phyloP scores from a whole-genome alignment of 2,329 filamentous ascomycete species.

The Arthrobotrys sphaeroides region DNA sequence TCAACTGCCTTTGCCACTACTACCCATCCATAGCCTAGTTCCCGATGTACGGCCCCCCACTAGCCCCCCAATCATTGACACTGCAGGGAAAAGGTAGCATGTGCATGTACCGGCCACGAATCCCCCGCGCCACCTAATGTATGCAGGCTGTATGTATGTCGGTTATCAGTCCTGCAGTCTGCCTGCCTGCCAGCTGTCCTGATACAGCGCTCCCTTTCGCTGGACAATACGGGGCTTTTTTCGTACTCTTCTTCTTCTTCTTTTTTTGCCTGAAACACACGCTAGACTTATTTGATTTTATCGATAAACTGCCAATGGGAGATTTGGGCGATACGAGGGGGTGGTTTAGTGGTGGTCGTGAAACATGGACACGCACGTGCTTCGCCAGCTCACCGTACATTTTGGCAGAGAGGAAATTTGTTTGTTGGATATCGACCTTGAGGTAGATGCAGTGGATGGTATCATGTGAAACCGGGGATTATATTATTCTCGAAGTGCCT shows the following conservation, averaged over 20 bases:
- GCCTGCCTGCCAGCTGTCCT: conserved; percentile 11
- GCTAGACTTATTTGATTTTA: background rate
- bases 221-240: too few species aligned
- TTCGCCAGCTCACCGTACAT: background rate
- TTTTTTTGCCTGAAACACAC: conserved; percentile 7
- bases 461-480: background rate
- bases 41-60: background rate
- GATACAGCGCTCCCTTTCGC: too few species aligned
- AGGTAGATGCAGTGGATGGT: too few species aligned
- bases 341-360: background rate
- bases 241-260: too few species aligned
- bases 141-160: conserved; percentile 2
- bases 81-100: conserved; percentile 7
- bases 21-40: too few species aligned
- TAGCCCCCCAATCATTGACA: conserved; percentile 13
- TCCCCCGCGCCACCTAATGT: conserved; percentile 13
- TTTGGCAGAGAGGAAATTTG: background rate
- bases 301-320: background rate
- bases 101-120: conserved; percentile 15
- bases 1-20: too few species aligned
- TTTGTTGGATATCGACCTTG: too few species aligned
- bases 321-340: background rate
- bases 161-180: conserved; percentile 15
- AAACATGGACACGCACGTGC: conserved; percentile 1
- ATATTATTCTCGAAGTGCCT: background rate